Percentiles rank a stretch among this genome's conserved stretches.
Conservation (phyloP, 225 moss, liverwort and hornwort species). For the Pseudisothecium myosuroides region DNA sequence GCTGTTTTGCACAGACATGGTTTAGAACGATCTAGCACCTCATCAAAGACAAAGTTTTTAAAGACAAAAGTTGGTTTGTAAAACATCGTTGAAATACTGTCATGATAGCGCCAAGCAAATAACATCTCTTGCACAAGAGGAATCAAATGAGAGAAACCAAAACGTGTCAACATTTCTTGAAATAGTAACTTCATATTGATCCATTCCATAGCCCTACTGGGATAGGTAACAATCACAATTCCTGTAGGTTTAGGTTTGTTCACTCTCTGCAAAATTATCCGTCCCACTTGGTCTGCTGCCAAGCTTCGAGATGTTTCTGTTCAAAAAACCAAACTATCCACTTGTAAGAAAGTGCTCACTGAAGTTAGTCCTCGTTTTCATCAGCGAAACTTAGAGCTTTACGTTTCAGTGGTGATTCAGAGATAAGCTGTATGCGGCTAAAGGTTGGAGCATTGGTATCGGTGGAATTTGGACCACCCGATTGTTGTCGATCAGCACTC, state of each 20-base stretch:
- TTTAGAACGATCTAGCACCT: accelerated
- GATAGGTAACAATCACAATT: background rate
- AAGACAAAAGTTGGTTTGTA: background rate
- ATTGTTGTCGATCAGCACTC: no score
- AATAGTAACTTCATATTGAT: background rate
- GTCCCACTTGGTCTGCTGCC: background rate
- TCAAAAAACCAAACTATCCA: no score
- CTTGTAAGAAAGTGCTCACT: no score
- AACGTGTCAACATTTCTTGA: background rate
- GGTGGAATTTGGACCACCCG: background rate
- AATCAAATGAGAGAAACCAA: background rate
- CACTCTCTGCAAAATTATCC: background rate
- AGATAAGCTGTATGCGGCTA: accelerated
- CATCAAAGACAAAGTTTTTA: background rate
- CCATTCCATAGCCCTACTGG: background rate
- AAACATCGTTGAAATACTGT: background rate
- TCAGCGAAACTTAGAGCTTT: background rate
- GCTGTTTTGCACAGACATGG: background rate
- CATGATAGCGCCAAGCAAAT: background rate
- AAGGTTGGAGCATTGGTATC: accelerated
- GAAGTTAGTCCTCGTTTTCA: background rate
- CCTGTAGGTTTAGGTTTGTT: background rate
- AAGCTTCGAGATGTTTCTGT: accelerated
- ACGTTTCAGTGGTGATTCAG: background rate
- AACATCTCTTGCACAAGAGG: background rate